phyloP scores from a whole-genome alignment of 2,329 filamentous ascomycete species.

The Gnomoniopsis sp. region DNA sequence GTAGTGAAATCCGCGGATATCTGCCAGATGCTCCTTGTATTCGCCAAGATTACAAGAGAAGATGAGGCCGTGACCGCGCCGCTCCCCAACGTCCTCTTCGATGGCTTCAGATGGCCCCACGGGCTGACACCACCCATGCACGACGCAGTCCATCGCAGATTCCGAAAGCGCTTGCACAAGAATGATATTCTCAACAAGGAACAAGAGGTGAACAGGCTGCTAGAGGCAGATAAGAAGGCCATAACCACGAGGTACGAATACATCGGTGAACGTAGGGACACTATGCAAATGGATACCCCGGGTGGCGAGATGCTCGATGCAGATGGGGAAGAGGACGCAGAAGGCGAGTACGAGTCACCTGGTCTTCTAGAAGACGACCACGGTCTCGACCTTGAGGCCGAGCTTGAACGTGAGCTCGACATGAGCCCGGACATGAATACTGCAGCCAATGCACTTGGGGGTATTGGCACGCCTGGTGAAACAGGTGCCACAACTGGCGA shows the following conservation, averaged over 20 bases:
- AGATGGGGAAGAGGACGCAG: slow-evolving; percentile 45
- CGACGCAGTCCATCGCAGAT: slow-evolving; percentile 76
- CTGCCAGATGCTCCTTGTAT: slow-evolving; percentile 82
- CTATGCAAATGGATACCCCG: slow-evolving; percentile 19
- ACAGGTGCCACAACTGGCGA: slow-evolving; percentile 31
- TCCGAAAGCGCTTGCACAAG: slow-evolving; percentile 77
- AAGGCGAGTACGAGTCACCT: slow-evolving; percentile 33
- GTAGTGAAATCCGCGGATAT: slow-evolving; percentile 89
- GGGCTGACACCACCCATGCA: slow-evolving; percentile 86
- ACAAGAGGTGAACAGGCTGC: slow-evolving; percentile 69
- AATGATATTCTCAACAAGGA: slow-evolving; percentile 79
- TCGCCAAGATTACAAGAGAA: slow-evolving; percentile 64
- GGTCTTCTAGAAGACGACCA: slow-evolving; percentile 17
- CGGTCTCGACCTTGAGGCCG: slow-evolving; percentile 30
- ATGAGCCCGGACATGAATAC: slow-evolving; percentile 30
- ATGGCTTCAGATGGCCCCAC: slow-evolving; percentile 73
- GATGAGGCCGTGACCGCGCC: slow-evolving; percentile 62
- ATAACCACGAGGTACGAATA: slow-evolving; percentile 61
- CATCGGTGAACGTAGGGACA: slow-evolving; percentile 47
- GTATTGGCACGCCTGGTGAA: slow-evolving; percentile 52
- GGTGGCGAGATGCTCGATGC: slow-evolving; percentile 43
- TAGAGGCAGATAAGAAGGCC: slow-evolving; percentile 65
- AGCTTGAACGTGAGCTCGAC: slow-evolving; percentile 20
- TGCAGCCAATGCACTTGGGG: slow-evolving; percentile 47
- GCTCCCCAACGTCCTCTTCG: slow-evolving; percentile 70